phyloP scores from a whole-genome alignment of 805 yeast species.

The Ogataea philodendri region DNA sequence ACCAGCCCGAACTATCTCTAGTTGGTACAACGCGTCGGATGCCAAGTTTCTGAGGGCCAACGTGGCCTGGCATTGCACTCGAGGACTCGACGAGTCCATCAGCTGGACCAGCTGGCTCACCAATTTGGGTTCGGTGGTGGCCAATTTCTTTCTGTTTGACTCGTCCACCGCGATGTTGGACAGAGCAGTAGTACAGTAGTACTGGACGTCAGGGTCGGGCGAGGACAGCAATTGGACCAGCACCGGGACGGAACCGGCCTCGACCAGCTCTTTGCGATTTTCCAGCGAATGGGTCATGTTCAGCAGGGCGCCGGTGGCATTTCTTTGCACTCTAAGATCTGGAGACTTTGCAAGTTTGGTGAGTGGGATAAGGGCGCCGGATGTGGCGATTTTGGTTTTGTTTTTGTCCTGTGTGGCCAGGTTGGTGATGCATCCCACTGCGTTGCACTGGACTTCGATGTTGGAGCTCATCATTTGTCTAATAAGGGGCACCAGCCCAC shows the following conservation, averaged over 20 bases:
- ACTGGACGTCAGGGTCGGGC: slow-evolving; percentile 94
- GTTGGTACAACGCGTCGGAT: slow-evolving; percentile 91
- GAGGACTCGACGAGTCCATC: slow-evolving; percentile 90
- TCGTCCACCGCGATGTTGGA: slow-evolving; percentile 98
- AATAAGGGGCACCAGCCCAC: slow-evolving; percentile 93
- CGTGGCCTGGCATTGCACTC: slow-evolving; percentile 98
- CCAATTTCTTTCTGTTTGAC: slow-evolving; percentile 77
- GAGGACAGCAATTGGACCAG: slow-evolving; percentile 82
- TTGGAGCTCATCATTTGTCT: slow-evolving; percentile 97
- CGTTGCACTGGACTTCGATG: slow-evolving; percentile 98
- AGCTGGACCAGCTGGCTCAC: slow-evolving; percentile 83
- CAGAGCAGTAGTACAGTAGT: slow-evolving; percentile 95
- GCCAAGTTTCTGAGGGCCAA: slow-evolving; percentile 94
- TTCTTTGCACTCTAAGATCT: slow-evolving; percentile 95
- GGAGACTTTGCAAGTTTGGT: slow-evolving; percentile 92
- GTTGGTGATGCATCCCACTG: slow-evolving; percentile 98
- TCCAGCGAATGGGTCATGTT: slow-evolving; percentile 98
- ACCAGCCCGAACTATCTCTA: slow-evolving; percentile 92
- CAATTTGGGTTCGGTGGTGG: slow-evolving; percentile 89
- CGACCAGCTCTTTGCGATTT: slow-evolving; percentile 92
- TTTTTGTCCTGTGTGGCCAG: slow-evolving; percentile 97
- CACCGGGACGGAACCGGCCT: slow-evolving; percentile 98
- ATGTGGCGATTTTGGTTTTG: slow-evolving; percentile 90
- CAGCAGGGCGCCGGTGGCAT: slow-evolving; percentile 95
- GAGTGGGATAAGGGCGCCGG: slow-evolving; percentile 93